phyloP scores from a whole-genome alignment of 306 rosid species.

The Vigna radiata region DNA sequence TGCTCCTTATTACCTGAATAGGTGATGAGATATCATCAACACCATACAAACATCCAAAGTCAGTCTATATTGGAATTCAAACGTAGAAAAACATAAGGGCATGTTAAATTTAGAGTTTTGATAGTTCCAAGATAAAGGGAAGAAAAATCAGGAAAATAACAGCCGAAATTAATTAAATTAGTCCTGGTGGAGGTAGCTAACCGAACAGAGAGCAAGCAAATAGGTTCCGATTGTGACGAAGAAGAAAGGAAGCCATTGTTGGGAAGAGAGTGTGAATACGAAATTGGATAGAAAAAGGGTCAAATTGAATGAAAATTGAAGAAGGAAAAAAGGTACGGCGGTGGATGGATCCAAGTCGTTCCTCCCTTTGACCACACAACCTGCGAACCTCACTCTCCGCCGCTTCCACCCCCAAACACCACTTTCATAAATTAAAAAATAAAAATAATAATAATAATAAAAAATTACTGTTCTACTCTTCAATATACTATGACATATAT shows the following conservation, averaged over 20 bases:
- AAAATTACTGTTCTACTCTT: no score
- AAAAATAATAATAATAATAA: no score
- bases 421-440: no score
- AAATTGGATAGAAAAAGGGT: conserved; percentile 14
- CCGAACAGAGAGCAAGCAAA: conserved; percentile 56
- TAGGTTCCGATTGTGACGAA: conserved; percentile 51
- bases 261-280: background rate
- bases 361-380: conserved; percentile 27
- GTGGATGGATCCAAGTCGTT: conserved; percentile 23
- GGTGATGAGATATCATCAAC: conserved; percentile 18
- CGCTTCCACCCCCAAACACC: background rate
- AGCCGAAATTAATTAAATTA: background rate
- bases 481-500: no score
- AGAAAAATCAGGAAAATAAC: conserved; percentile 8
- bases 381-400: conserved; percentile 45
- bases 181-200: conserved; percentile 18
- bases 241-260: conserved; percentile 59
- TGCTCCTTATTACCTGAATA: conserved; percentile 52
- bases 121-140: background rate
- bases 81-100: background rate
- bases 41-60: conserved; percentile 33
- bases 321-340: background rate
- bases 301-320: background rate
- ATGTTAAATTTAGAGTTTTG: background rate
- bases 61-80: conserved; percentile 3